Percentiles rank a stretch among this genome's conserved stretches.
Conservation (phyloP, 2,329 filamentous ascomycete genomes). For the Diaporthe eres region DNA sequence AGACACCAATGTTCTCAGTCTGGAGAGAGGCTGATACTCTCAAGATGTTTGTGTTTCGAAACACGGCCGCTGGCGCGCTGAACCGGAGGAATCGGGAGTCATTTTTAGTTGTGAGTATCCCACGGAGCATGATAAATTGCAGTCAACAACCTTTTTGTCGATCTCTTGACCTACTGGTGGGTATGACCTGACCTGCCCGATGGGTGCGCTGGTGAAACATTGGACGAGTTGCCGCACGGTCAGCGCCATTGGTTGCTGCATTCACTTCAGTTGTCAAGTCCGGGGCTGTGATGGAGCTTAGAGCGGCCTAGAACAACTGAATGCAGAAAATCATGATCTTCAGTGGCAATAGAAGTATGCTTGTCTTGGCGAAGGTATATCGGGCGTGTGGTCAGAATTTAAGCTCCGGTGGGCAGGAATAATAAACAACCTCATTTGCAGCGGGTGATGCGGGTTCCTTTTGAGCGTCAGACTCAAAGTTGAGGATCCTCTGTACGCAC, state of each 20-base stretch:
- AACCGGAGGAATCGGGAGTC: background rate
- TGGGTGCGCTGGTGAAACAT: background rate
- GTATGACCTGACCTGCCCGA: background rate
- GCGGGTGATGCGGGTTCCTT: no score
- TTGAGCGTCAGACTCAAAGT: background rate
- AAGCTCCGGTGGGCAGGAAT: background rate
- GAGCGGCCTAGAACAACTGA: background rate
- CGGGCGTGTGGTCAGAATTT: background rate
- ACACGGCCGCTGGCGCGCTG: no score
- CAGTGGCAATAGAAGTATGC: background rate
- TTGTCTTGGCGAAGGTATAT: conserved; percentile 1
- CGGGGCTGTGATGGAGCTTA: background rate
- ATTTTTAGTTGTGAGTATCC: background rate
- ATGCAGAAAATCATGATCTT: background rate
- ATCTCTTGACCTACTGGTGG: background rate
- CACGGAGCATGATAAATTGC: background rate
- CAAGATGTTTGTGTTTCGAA: background rate
- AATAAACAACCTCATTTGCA: background rate
- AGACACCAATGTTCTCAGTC: no score
- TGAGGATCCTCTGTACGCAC: background rate
- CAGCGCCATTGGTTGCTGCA: background rate
- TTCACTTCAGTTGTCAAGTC: background rate
- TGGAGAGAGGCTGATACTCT: no score
- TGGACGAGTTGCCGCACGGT: background rate
- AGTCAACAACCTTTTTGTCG: background rate